A percentile compares a stretch with the other conserved stretches of the same genome.
Conservation (phyloP, 495 filamentous ascomycete genomes). For the Hypoxylon trugodes region DNA sequence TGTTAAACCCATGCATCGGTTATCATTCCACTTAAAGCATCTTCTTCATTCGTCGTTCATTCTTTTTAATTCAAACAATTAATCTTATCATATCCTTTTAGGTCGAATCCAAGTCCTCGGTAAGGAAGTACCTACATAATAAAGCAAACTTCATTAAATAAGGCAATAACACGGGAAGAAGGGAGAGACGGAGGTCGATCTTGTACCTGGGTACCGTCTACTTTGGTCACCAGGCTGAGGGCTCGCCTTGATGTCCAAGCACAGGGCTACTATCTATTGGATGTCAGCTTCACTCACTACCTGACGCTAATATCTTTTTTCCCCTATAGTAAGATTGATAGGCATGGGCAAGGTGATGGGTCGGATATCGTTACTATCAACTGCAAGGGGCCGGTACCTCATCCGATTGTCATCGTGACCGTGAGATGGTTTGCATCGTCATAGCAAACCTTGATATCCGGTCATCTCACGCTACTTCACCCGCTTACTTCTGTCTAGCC, state of each 20-base stretch:
- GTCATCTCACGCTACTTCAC: neutral
- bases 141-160: constrained; percentile 1
- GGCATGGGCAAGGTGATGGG: constrained; percentile 23
- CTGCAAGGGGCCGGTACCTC: constrained; percentile 13
- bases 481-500: too few species aligned
- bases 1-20: too few species aligned
- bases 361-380: neutral
- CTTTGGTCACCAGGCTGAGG: constrained; percentile 26
- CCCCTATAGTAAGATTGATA: neutral
- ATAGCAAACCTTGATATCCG: neutral
- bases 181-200: too few species aligned
- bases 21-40: too few species aligned
- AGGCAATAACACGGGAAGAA: too few species aligned
- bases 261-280: neutral
- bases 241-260: neutral
- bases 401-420: constrained; percentile 19
- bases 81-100: too few species aligned
- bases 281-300: constrained; percentile 6
- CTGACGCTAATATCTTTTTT: constrained; percentile 1
- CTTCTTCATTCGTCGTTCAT: too few species aligned
- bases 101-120: too few species aligned
- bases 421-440: neutral
- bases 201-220: too few species aligned
- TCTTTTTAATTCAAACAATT: too few species aligned
- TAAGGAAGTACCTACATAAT: neutral